Base-by-base conservation (phyloP, 148 eudicot species). In the Oxyria digyna region DNA sequence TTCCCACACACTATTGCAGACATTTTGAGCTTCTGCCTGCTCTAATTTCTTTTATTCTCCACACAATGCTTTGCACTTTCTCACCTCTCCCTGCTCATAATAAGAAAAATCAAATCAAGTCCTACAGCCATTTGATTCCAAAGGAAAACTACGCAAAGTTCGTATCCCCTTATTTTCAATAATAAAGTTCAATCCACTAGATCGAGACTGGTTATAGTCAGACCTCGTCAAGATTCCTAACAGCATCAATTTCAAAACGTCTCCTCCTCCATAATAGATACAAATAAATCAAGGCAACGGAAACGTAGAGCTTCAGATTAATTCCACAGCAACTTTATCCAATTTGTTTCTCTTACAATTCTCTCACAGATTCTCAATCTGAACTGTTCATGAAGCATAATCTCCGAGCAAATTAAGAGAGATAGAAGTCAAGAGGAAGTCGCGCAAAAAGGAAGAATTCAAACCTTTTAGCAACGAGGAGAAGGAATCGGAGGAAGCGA, bases 1-100 rank as follows among this genome's bases (percentile, higher is more conserved):
- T 89, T 89, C 64, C 96, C 89, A 52, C 87, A 85, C 74, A 85
- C 78, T 71, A 77, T 63, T 17, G 86, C 86, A 80, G 89, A 85
- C 96, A 89, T 89, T 50, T 75, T 80, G 69, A 35, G 65, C 69
- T 66, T 66, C 69, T 35, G 46, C 69, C 69, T 35, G 69, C 69
- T 66, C 69, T 20, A 35, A 20, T 38, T 38, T 66, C 31, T 15
- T 59, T 9, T 59, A 3, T 59, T 59, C 38, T 4, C 65, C 4
- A 17, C 37, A 35, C 38, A 35, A 52, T 52, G 12, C 10, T 52
- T 52, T 52, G 62, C 29, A 14, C 45, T 66, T 66, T 6, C 45
- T 66, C 45, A 11, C 31, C 46, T 66, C 69, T 66, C 27, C 69
- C 69, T 66, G 69, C 31, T 35, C 46, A 23, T 3, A 9, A 38